Base-by-base conservation (phyloP, 768 basidiomycete genomes). In the Multifurca ochricompacta region DNA sequence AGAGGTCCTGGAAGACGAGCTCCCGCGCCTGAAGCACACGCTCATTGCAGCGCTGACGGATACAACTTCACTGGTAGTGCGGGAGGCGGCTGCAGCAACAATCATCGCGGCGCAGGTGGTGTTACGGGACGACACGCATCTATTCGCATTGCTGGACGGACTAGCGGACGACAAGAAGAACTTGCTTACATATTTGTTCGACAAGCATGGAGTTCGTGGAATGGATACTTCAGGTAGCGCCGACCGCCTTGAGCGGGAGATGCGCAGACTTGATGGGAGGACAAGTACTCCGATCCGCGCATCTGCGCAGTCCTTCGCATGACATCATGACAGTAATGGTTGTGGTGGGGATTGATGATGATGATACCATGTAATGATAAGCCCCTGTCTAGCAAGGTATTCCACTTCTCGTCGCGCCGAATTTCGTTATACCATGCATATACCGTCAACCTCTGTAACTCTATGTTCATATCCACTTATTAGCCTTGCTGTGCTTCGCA, bases 81-180 rank as follows among this genome's bases (percentile, higher is more conserved):
- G 91, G 7, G 88, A 92, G 68, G 83, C 88, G 0, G 88, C 87
- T 2, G 87, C 90, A 2, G 83, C 84, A 1, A 75, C 80, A 13
- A 89, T 91, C 64, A 88, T 90, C 57, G 85, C 91, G 13, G 86
- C 88, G 0, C 91, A 92, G 62, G 73, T 91, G 30, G 82, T 91
- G 51, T 71, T 93, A 36, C 79, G 81, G 23, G 90, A 93, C 64
- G 91, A 92, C 65, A 81, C 82, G 0, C 87, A 90, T 60, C 73
- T 93, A 1, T 93, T 93, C 62, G 73, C 80, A 34, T 77, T 93
- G 16, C 71, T 93, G 41, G 87, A 89, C 53, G 87, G 85, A 5
- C 74, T 93, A 37, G 81, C 87, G n/a, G 85, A 90, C 56, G 88
- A 89, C 63, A 90, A 92, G 75, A 91, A 91, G 75, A 91, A 93